Conservation (phyloP, 2,329 filamentous ascomycete genomes). For the Aspergillus terreus region DNA sequence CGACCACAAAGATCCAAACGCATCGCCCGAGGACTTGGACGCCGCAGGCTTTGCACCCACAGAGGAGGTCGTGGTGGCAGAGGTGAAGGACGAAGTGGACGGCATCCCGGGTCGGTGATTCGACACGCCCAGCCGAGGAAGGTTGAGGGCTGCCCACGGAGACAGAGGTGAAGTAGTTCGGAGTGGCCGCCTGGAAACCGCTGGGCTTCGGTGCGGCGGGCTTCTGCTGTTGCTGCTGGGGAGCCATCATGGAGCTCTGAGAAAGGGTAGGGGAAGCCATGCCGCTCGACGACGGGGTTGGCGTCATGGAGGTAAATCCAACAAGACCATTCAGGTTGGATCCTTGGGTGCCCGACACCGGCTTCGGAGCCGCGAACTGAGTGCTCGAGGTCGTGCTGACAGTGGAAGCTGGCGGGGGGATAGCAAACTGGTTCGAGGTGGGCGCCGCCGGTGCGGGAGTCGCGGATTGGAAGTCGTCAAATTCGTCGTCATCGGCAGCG, state of each 20-base stretch:
- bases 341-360: slow-evolving; percentile 77
- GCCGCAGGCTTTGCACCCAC: slow-evolving; percentile 47
- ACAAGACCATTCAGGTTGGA: slow-evolving; percentile 77
- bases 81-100: slow-evolving; percentile 35
- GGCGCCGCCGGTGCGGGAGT: slow-evolving; percentile 46
- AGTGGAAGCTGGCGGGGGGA: slow-evolving; percentile 46
- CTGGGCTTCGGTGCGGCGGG: slow-evolving; percentile 51
- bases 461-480: slow-evolving; percentile 96
- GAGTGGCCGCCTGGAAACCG: slow-evolving; percentile 71
- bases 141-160: slow-evolving; percentile 34
- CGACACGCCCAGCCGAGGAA: slow-evolving; percentile 19
- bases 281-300: slow-evolving; percentile 55
- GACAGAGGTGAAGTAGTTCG: slow-evolving; percentile 95
- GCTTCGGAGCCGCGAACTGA: slow-evolving; percentile 77
- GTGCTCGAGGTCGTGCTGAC: slow-evolving; percentile 50
- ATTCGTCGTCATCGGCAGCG: slow-evolving; percentile 67
- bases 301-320: slow-evolving; percentile 75
- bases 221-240: slow-evolving; percentile 35
- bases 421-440: slow-evolving; percentile 34
- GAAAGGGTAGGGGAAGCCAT: slow-evolving; percentile 58
- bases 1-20: slow-evolving; percentile 82
- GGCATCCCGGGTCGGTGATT: slow-evolving; percentile 30
- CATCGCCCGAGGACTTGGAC: slow-evolving; percentile 63
- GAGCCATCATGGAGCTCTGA: slow-evolving; percentile 32
- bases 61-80: slow-evolving; percentile 37